Conservation (phyloP, 805 yeast genomes). For the Ogataea sp. region DNA sequence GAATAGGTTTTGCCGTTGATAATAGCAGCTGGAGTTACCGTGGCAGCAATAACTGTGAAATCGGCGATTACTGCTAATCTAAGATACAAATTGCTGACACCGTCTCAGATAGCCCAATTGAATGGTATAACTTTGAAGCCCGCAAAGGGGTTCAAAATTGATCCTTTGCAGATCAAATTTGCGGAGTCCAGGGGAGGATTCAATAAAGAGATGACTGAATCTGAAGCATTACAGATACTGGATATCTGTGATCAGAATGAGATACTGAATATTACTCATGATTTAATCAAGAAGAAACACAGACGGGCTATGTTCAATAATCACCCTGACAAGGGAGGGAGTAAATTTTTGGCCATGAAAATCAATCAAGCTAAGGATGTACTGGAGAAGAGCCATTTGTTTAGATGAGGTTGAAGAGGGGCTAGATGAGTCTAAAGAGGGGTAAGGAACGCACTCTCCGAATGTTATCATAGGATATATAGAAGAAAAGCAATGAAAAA, state of each 20-base stretch:
- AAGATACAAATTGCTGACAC: conserved; percentile 23
- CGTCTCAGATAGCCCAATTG: conserved; percentile 30
- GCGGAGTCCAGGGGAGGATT: conserved; percentile 53
- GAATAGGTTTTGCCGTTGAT: conserved; percentile 41
- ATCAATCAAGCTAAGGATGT: conserved; percentile 81
- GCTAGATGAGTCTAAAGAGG: too few species aligned
- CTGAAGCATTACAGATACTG: conserved; percentile 61
- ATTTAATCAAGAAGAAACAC: conserved; percentile 60
- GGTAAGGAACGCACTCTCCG: too few species aligned
- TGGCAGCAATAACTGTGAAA: conserved; percentile 39
- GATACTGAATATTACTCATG: conserved; percentile 38
- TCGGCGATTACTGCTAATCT: conserved; percentile 27
- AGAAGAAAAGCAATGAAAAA: too few species aligned
- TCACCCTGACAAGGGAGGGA: conserved; percentile 89
- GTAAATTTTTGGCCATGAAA: conserved; percentile 73
- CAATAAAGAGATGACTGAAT: conserved; percentile 54
- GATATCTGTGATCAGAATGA: conserved; percentile 46
- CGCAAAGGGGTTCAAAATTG: conserved; percentile 7
- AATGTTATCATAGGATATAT: too few species aligned
- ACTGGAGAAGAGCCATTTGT: conserved; percentile 53
- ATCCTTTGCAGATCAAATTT: conserved; percentile 19
- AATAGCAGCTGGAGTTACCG: conserved; percentile 46
- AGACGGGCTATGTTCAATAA: conserved; percentile 70
- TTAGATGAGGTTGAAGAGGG: conserved; percentile 17
- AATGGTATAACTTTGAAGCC: conserved; percentile 25